These are phyloP conservation scores for Trypanosoma lewisi DNA, from an alignment of 208 protist genomes.

Conservation along the genomic window DNA sequence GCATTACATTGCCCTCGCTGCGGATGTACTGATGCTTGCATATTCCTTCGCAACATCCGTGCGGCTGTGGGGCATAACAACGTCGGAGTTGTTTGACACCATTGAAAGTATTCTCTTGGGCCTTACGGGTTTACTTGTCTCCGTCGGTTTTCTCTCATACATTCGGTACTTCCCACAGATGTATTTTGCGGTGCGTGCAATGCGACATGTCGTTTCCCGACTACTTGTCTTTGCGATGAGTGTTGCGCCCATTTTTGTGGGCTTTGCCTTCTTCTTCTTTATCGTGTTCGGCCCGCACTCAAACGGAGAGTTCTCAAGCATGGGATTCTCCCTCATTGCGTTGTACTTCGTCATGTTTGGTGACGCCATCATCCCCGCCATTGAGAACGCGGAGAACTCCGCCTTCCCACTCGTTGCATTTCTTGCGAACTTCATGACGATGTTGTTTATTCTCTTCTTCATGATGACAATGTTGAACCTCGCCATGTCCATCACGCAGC, in stretches of 20 bases:
- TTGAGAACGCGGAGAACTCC: slow-evolving; percentile 28
- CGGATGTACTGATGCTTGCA: slow-evolving; percentile 26
- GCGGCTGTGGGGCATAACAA: slow-evolving; percentile 23
- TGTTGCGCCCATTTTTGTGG: slow-evolving; percentile 46
- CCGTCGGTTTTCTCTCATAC: slow-evolving; percentile 45
- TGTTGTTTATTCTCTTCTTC: slow-evolving; percentile 43
- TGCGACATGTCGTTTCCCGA: slow-evolving; percentile 35
- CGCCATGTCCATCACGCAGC: slow-evolving; percentile 53
- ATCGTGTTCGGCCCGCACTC: slow-evolving; percentile 57
- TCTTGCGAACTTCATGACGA: slow-evolving; percentile 40
- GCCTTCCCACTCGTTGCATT: slow-evolving; percentile 26
- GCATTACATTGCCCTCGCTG: slow-evolving; percentile 35
- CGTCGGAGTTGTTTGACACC: slow-evolving; percentile 22
- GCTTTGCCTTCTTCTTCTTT: slow-evolving; percentile 46
- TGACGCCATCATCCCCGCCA: slow-evolving; percentile 47
- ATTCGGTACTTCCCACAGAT: slow-evolving; percentile 49
- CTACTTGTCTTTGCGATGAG: slow-evolving; percentile 41
- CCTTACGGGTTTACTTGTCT: slow-evolving; percentile 33
- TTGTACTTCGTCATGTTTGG: slow-evolving; percentile 62
- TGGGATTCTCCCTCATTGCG: slow-evolving; percentile 39
- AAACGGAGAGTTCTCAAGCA: slow-evolving; percentile 32
- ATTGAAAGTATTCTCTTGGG: slow-evolving; percentile 39
- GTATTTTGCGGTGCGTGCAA: slow-evolving; percentile 48
- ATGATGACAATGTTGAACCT: slow-evolving; percentile 68
- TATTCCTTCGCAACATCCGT: slow-evolving; percentile 31